Conservation (phyloP, 371 early-diverging fungal species). For the Mortierella sp. region DNA sequence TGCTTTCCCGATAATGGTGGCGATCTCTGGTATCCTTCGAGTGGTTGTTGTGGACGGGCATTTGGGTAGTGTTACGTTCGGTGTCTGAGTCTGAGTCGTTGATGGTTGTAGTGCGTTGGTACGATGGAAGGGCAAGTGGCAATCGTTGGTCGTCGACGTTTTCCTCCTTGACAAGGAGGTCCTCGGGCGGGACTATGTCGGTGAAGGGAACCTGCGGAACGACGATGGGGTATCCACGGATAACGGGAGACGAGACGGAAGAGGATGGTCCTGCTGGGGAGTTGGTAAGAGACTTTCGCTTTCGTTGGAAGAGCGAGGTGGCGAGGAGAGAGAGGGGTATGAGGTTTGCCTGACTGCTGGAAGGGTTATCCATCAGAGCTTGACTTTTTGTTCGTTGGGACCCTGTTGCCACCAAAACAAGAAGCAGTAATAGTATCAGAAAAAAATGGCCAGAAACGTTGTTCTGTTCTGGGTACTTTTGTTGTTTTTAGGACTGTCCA, state of each 20-base stretch:
- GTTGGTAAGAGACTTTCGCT: neutral
- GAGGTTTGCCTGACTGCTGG: slow-evolving; percentile 14
- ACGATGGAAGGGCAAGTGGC: neutral
- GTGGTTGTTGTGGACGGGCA: neutral
- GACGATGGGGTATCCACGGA: neutral
- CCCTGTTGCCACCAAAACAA: slow-evolving; percentile 30
- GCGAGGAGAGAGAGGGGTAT: slow-evolving; percentile 32
- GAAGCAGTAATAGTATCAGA: neutral
- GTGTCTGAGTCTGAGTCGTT: slow-evolving; percentile 1
- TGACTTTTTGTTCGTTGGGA: neutral
- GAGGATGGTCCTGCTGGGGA: neutral
- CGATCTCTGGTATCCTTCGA: neutral
- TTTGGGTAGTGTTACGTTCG: neutral
- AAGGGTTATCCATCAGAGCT: neutral
- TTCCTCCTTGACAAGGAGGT: slow-evolving; percentile 6
- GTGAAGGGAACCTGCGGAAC: slow-evolving; percentile 6
- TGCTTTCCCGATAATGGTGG: neutral
- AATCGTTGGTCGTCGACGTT: neutral
- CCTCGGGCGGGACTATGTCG: slow-evolving; percentile 2
- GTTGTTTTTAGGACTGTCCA: neutral
- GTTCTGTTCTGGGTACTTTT: neutral
- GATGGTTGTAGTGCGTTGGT: neutral
- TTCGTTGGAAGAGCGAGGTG: slow-evolving; percentile 36
- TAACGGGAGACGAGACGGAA: neutral
- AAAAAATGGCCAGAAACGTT: neutral